Conservation (phyloP, 2,329 filamentous ascomycete species). For the Fusarium sp. region DNA sequence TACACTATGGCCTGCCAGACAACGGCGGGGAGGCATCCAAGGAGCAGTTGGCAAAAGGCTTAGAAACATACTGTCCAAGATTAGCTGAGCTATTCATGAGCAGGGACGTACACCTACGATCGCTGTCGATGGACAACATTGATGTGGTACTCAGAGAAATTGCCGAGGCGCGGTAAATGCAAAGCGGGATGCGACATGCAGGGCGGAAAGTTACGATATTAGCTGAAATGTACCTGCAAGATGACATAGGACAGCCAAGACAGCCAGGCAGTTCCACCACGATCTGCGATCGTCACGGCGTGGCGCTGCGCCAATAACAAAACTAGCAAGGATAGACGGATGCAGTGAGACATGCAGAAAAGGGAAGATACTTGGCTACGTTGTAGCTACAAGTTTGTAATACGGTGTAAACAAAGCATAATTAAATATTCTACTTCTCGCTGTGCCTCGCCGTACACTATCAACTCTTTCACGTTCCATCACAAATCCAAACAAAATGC, state of each 20-base stretch:
- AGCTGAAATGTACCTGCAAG: neutral
- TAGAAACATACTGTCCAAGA: slow-evolving; percentile 5
- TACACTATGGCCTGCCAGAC: slow-evolving; percentile 19
- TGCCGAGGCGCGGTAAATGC: slow-evolving; percentile 6
- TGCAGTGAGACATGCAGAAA: slow-evolving; percentile 16
- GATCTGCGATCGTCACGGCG: neutral
- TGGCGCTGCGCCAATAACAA: neutral
- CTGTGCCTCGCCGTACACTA: neutral
- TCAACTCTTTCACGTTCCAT: neutral
- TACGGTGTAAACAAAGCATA: neutral
- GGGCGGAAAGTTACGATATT: neutral
- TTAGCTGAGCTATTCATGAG: slow-evolving; percentile 13
- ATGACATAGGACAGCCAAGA: neutral
- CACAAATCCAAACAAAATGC: neutral
- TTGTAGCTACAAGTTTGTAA: neutral
- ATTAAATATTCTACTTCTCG: neutral
- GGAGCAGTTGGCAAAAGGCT: slow-evolving; percentile 3
- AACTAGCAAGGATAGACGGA: neutral
- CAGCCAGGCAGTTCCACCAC: neutral
- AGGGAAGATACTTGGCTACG: neutral
- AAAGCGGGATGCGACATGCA: neutral
- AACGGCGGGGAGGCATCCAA: neutral
- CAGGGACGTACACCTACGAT: slow-evolving; percentile 17
- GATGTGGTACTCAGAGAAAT: slow-evolving; percentile 24
- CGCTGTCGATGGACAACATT: slow-evolving; percentile 24